A percentile compares a stretch with the other conserved stretches of the same genome.
Conservation (phyloP, 75 land plant genomes). For the Cunninghamia lanceolata region DNA sequence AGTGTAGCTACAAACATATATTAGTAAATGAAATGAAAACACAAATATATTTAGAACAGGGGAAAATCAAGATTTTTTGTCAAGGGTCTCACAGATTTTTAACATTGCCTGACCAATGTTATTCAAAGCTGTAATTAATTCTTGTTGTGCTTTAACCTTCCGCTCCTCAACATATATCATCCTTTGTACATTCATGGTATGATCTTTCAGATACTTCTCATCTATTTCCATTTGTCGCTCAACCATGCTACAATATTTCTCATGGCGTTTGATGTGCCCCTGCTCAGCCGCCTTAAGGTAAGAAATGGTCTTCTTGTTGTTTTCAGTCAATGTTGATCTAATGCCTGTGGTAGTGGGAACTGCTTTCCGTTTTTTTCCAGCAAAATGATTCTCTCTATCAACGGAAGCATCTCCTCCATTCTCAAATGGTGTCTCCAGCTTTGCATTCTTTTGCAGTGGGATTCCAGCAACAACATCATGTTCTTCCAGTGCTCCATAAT, state of each 20-base stretch:
- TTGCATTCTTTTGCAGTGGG: background rate
- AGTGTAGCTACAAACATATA: background rate
- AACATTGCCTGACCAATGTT: constrained; percentile 14
- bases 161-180: constrained; percentile 9
- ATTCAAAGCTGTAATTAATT: constrained; percentile 6
- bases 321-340: background rate
- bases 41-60: background rate
- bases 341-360: background rate
- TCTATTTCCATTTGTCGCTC: constrained; percentile 11
- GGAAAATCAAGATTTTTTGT: background rate
- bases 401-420: background rate
- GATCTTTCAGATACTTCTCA: constrained; percentile 10
- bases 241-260: constrained; percentile 9
- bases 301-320: constrained; percentile 7
- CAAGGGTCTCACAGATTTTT: constrained; percentile 8
- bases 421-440: constrained; percentile 2
- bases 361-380: constrained; percentile 8
- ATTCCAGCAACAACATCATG: background rate
- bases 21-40: background rate
- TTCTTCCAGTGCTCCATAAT: constrained; percentile 4
- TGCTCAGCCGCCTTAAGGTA: constrained; percentile 9
- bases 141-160: constrained; percentile 10
- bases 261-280: constrained; percentile 12
- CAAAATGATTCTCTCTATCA: background rate
- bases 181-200: constrained; percentile 10